Percentiles rank a stretch among this genome's conserved stretches.
These are phyloP conservation scores for Cryptosporidium tyzzeri DNA, from an alignment of 169 alveolate genomes.

Conservation along the genomic window DNA sequence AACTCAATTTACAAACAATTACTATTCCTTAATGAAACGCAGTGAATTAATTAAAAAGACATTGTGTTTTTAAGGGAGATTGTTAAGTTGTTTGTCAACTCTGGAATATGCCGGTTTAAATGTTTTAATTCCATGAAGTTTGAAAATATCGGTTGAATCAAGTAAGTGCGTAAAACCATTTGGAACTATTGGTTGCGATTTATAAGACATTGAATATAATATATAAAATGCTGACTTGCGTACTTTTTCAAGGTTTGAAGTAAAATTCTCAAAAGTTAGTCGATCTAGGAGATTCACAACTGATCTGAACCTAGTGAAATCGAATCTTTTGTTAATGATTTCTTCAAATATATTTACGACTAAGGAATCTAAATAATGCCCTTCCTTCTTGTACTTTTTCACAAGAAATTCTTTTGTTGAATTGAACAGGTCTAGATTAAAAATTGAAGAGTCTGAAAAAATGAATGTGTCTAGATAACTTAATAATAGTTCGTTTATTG, in stretches of 20 bases:
- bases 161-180: not conserved
- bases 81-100: not conserved
- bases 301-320: conserved; percentile 19
- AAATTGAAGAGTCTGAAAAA: not conserved
- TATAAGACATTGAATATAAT: not conserved
- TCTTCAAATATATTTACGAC: not conserved
- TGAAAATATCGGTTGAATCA: not conserved
- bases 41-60: not conserved
- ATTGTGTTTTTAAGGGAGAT: not conserved
- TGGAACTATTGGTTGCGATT: not conserved
- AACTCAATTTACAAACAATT: no score
- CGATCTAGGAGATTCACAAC: not conserved
- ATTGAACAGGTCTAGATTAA: not conserved
- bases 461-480: not conserved
- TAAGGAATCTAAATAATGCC: not conserved
- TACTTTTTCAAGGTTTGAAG: not conserved
- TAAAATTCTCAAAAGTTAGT: not conserved
- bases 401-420: not conserved
- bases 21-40: no score
- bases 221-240: not conserved
- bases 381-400: not conserved
- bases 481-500: not conserved
- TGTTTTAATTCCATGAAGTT: not conserved
- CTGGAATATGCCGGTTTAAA: conserved; percentile 2
- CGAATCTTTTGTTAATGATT: conserved; percentile 10